Percentiles rank a stretch among this genome's conserved stretches.
Conservation (phyloP, 306 rosid genomes). For the Vigna unguiculata region DNA sequence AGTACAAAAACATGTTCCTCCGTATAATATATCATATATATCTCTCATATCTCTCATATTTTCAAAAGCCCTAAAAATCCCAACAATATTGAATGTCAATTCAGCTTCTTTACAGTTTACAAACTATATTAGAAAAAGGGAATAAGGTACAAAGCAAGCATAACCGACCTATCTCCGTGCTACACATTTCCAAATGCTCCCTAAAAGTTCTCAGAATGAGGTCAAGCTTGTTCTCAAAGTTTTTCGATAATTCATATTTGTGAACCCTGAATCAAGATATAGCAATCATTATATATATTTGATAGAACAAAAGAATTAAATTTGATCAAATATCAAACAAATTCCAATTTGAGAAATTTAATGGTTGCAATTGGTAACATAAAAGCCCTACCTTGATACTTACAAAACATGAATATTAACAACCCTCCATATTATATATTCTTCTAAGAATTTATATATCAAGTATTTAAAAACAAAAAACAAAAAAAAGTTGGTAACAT, state of each 20-base stretch:
- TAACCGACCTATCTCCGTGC: slow-evolving; percentile 40
- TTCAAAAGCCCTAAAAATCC: too few species aligned
- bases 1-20: too few species aligned
- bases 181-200: slow-evolving; percentile 31
- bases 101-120: neutral
- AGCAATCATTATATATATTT: neutral
- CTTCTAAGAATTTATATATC: too few species aligned
- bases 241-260: slow-evolving; percentile 26
- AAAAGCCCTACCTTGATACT: neutral
- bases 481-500: too few species aligned
- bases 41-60: too few species aligned
- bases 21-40: too few species aligned
- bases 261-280: slow-evolving; percentile 17
- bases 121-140: neutral
- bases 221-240: slow-evolving; percentile 35
- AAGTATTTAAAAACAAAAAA: too few species aligned
- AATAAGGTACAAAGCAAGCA: neutral
- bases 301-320: neutral
- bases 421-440: too few species aligned
- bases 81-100: too few species aligned
- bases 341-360: neutral
- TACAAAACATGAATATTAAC: too few species aligned
- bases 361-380: neutral
- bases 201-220: slow-evolving; percentile 32
- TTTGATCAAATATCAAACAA: neutral